Conservation (phyloP, 1,139 yeast genomes). For the Hyphopichia buzzinii region DNA sequence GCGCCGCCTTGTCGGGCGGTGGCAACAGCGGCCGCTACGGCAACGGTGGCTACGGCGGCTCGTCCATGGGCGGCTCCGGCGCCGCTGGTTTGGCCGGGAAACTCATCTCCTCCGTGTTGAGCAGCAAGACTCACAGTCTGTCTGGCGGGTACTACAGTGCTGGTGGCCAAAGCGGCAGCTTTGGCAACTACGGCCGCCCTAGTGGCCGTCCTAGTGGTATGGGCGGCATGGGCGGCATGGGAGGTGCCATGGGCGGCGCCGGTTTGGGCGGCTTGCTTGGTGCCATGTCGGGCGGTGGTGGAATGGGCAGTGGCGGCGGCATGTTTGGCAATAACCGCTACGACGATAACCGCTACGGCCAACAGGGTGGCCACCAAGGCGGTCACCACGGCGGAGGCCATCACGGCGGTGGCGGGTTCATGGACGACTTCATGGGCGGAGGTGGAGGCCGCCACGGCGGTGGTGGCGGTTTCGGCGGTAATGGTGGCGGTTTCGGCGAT, state of each 20-base stretch:
- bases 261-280: constrained; percentile 50
- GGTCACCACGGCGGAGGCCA: constrained; percentile 3
- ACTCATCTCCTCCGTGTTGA: not conserved
- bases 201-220: constrained; percentile 39
- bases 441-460: constrained; percentile 1
- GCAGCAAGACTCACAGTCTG: not conserved
- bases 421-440: not conserved
- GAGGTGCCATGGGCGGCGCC: constrained; percentile 7
- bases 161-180: constrained; percentile 1
- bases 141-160: constrained; percentile 1
- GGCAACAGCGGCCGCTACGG: constrained; percentile 3
- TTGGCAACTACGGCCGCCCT: constrained; percentile 1
- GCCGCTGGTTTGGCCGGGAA: constrained; percentile 2
- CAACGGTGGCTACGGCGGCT: not conserved
- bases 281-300: constrained; percentile 50
- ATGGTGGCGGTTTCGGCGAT: not conserved
- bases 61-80: not conserved
- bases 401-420: not conserved
- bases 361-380: constrained; percentile 2
- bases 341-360: no score
- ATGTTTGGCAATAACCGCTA: not conserved
- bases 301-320: constrained; percentile 1
- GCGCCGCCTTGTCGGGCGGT: not conserved
- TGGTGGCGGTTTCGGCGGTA: not conserved
- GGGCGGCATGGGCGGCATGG: constrained; percentile 33